phyloP scores from a whole-genome alignment of 306 rosid species.

The Macrotyloma uniflorum region DNA sequence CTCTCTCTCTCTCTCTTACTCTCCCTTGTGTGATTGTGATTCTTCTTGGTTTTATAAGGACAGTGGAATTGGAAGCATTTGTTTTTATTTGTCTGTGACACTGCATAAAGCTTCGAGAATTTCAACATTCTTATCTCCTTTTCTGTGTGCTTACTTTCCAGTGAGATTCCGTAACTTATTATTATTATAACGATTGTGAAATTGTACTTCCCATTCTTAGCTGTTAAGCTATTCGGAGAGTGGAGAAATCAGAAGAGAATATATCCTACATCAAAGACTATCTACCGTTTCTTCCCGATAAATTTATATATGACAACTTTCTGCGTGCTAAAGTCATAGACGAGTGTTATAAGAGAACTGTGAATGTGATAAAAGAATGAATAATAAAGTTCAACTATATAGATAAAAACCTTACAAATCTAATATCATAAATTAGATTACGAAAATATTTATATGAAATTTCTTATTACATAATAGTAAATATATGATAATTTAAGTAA shows the following conservation, averaged over 20 bases:
- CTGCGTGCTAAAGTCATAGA: no score
- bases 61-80: not conserved
- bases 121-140: constrained; percentile 6
- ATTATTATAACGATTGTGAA: not conserved
- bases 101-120: constrained; percentile 20
- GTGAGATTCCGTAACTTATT: not conserved
- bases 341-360: no score
- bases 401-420: no score
- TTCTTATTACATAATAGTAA: no score
- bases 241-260: not conserved
- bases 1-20: not conserved
- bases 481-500: no score
- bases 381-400: no score
- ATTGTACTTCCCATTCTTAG: constrained; percentile 10
- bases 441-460: no score
- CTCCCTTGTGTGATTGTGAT: constrained; percentile 2
- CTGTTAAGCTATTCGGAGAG: not conserved
- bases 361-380: no score
- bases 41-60: constrained; percentile 15
- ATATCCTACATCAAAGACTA: no score
- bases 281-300: no score
- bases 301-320: no score
- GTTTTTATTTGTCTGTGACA: constrained; percentile 32
- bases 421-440: no score
- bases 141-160: not conserved